Evolutionary conservation across 768 basidiomycete species (phyloP), one percentile per base, ranked within the genome.

Genomic region (Chalciporus chontae): DNA sequence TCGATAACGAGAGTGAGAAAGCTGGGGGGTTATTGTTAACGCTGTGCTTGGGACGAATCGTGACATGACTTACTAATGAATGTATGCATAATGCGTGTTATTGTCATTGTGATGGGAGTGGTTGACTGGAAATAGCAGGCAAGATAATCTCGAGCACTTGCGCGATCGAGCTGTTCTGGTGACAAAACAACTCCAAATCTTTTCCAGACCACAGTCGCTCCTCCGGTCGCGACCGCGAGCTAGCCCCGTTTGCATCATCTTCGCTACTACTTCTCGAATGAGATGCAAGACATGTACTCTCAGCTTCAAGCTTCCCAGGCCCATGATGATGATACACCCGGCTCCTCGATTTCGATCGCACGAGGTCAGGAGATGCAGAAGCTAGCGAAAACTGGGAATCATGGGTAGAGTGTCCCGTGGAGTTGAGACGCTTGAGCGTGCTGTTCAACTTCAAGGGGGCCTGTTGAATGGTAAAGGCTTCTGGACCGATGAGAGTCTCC

Each of bases 91-190:
- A 40, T 36, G 27, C 38, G 29, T 43, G 50, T 50, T 15, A 18
- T 11, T 18, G 19, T 59, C 55, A 69, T 37, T 50, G 53, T 49
- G 60, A 61, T 40, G 60, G 54, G 15, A 60, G 59, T 32, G 64
- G 65, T 46, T 69, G 68, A 51, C 74, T 77, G 40, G 76, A 69
- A 34, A 71, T 62, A 11, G 74, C 75, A 11, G 78, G 75, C 61
- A 81, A 79, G 40, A 89, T 65, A 54, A 78, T 76, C 44, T 83
- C 79, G 40, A 95, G 75, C 47, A 94, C 80, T 29, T 82, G 71
- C 3, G 89, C 79, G 32, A 97, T 82, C 13, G 88, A 77, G 62
- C 92, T 93, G 60, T 96, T 98, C 67, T 96, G 94, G 56, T 84
- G 81, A 64, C 92, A 94, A 27, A 89, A 80, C 59, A 86, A 68